Conservation (phyloP, 352 stramenopile genomes). For the Globisporangium okanoganense region DNA sequence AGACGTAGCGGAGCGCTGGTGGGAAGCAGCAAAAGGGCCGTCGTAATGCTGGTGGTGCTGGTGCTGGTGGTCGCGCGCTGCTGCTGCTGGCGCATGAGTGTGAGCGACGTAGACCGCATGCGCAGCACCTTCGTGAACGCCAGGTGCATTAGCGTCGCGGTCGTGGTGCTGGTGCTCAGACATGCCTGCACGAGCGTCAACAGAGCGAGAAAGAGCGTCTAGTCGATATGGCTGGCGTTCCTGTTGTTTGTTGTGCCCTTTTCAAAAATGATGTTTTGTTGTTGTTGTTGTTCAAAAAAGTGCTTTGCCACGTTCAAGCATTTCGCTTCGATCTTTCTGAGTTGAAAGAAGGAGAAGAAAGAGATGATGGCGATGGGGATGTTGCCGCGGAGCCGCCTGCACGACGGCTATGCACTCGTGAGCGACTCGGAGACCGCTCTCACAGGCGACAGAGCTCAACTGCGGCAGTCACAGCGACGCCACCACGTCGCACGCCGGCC, state of each 20-base stretch:
- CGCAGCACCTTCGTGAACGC: neutral
- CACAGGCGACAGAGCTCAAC: neutral
- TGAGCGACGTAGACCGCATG: neutral
- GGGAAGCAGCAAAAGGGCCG: neutral
- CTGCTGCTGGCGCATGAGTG: neutral
- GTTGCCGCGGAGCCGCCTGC: neutral
- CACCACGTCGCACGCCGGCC: neutral
- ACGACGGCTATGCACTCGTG: conserved; percentile 5
- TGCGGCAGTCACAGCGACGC: neutral
- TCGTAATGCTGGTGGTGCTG: neutral
- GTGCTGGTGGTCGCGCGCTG: neutral
- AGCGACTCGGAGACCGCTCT: neutral
- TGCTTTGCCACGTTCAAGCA: no score
- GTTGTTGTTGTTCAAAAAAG: no score
- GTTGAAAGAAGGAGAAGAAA: neutral
- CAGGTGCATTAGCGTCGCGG: neutral
- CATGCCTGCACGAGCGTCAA: no score
- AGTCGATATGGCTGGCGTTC: no score
- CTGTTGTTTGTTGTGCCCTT: no score
- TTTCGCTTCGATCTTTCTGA: neutral
- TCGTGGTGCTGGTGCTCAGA: neutral
- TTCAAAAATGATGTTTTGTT: no score
- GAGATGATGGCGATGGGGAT: neutral
- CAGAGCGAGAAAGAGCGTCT: no score
- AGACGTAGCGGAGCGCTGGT: neutral